Conservation (phyloP, 208 protist genomes). For the Vickermania spadyakhi region DNA sequence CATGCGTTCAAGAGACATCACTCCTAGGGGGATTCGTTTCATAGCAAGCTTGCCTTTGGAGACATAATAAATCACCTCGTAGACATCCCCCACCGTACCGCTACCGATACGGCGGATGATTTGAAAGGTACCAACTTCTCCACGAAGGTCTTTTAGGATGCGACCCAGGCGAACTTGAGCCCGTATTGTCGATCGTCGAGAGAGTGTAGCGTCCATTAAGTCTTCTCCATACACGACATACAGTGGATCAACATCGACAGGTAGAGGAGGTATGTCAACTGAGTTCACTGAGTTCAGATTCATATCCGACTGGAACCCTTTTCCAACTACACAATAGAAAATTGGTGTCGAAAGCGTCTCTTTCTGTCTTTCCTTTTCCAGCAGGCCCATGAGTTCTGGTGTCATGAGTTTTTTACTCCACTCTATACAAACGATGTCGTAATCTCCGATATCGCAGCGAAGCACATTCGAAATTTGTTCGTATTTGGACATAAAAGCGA, state of each 20-base stretch:
- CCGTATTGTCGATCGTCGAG: not conserved
- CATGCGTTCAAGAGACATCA: conserved; percentile 30
- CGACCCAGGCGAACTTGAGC: not conserved
- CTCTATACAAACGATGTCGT: not conserved
- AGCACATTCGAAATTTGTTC: not conserved
- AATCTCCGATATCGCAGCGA: not conserved
- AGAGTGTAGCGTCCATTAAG: not conserved
- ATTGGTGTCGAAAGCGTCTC: not conserved
- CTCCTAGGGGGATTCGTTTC: conserved; percentile 70
- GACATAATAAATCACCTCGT: conserved; percentile 56
- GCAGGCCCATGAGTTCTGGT: not conserved
- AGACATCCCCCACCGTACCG: conserved; percentile 70
- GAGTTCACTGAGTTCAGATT: not conserved
- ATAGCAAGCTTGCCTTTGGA: conserved; percentile 62
- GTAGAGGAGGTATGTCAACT: not conserved
- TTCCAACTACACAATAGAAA: not conserved
- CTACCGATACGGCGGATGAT: conserved; percentile 53
- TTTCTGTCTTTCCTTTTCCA: not conserved
- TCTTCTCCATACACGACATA: not conserved
- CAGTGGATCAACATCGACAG: not conserved
- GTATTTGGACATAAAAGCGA: not conserved
- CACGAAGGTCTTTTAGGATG: not conserved
- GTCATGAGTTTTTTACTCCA: not conserved
- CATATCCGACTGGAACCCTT: not conserved
- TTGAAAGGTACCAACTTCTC: conserved; percentile 20